Evolutionary conservation across 2,329 filamentous ascomycete species (phyloP), one percentile per base, ranked within the genome.

Genomic region (Calonectria pauciramosa): DNA sequence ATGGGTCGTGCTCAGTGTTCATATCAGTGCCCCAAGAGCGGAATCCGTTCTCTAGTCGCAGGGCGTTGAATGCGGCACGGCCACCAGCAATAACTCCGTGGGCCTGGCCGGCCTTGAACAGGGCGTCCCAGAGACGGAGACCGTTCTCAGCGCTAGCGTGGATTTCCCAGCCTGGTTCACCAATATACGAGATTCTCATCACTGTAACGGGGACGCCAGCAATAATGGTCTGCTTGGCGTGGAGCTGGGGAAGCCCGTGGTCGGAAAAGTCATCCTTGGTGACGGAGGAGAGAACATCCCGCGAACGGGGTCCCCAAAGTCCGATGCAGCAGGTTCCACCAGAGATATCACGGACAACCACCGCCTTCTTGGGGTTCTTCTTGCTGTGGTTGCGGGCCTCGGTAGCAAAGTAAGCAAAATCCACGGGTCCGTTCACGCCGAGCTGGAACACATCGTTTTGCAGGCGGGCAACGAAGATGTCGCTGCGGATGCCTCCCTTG

Each of bases 131-230:
- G 0, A 93, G 84, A 1, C 87, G 84, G 16, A 87, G 87, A 0
- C 91, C 91, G 51, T 90, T 88, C 32, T 93, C 91, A 0, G 91
- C 89, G 41, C 86, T 91, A 1, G 91, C 87, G 73, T 92, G 90
- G 26, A 93, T 87, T 79, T 93, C 91, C 90, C 91, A 93, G 1
- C 92, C 91, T 0, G 86, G 83, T 77, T 93, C 91, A 8, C 92
- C 91, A 5, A 93, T 89, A 66, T 90, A 91, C 0, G 91, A 93
- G 47, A 91, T 86, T 3, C 90, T 86, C 78, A 92, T 87, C 0
- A 86, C 87, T 0, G 86, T 89, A 3, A 92, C 90, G 0, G 92
- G 91, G 18, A 93, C 87, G 0, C 91, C 90, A 10, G 84, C 86
- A 64, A 93, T 86, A 71, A 82, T 86, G 0, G 86, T 86, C 23